Base-by-base conservation (phyloP, 768 basidiomycete genomes). In the Leccinum olivaceopallidum region DNA sequence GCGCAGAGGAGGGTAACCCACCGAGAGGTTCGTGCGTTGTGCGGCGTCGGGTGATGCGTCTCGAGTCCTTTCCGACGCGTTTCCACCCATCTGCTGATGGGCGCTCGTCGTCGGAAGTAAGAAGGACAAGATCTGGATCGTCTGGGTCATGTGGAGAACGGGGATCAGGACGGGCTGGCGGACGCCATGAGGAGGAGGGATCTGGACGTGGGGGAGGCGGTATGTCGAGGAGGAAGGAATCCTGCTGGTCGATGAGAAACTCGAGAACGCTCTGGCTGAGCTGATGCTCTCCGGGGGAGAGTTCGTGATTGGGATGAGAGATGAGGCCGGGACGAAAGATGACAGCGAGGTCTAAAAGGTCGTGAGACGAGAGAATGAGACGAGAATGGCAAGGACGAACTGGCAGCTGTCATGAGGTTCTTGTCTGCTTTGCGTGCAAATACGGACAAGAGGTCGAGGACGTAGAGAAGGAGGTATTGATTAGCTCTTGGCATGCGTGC, bases 281-380 rank as follows among this genome's bases (percentile, higher is more conserved):
- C 9, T 86, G 84, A 76, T 98, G 94, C 70, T 96, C 94, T 51
- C 83, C 77, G 1, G 94, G 94, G 6, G 84, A 85, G 79, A 95
- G 85, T 68, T 94, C 92, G 69, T 98, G 94, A 24, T 81, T 75
- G 2, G 94, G 91, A 72, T 95, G 93, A 9, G 93, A 91, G 60
- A 99, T 87, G 5, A 99, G 79, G 18, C 95, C 97, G 0, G 97
- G 97, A 60, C 95, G 91, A 76, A 99, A 99, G 65, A 98, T 96
- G 51, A 96, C 90, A 18, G 96, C 97, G 20, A 99, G 86, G 77
- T 99, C 96, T 94, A 71, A 26, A 28, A 10, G 26, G 7, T 4
- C n/a, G 56, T 57, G 36, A 53, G 59, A 6, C 8, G 14, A 42
- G 20, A 2, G 44, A 22, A 47, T 22, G 53, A 50, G 56, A 57